These are phyloP conservation scores for Sequoia sempervirens DNA, from an alignment of 75 land plant species.

Conservation along the genomic window DNA sequence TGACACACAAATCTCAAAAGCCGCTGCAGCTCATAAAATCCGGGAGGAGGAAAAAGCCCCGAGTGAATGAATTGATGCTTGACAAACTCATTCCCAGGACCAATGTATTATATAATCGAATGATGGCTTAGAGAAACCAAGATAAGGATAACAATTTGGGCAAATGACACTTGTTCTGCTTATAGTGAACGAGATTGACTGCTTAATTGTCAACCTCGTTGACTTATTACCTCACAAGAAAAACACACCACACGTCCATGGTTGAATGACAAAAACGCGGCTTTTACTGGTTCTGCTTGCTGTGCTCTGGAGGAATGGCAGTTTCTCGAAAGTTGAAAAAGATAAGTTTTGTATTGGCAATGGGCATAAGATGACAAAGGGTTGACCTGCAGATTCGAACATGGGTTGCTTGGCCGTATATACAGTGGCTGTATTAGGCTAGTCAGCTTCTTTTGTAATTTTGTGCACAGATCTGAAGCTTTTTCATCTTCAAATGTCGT, in stretches of 20 bases:
- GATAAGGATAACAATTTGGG: neutral
- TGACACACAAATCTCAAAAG: neutral
- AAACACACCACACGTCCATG: too few species aligned
- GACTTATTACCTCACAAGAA: neutral
- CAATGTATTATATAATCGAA: neutral
- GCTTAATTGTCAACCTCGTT: neutral
- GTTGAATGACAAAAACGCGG: neutral
- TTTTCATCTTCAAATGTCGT: neutral
- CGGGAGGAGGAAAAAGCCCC: too few species aligned
- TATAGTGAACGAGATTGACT: neutral
- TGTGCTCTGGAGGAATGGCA: neutral
- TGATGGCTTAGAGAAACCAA: neutral
- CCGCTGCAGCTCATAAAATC: too few species aligned
- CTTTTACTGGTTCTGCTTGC: neutral
- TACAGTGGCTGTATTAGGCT: neutral
- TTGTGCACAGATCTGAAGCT: neutral
- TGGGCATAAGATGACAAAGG: neutral
- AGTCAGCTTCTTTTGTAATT: neutral
- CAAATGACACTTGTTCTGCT: neutral
- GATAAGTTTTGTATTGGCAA: neutral
- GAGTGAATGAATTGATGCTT: neutral
- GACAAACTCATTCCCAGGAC: neutral
- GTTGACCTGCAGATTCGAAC: slow-evolving; percentile 7
- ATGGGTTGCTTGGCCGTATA: neutral
- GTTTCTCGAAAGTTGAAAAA: neutral